phyloP scores from a whole-genome alignment of 225 moss, liverwort and hornwort genomes.

The Pseudisothecium myosuroides region DNA sequence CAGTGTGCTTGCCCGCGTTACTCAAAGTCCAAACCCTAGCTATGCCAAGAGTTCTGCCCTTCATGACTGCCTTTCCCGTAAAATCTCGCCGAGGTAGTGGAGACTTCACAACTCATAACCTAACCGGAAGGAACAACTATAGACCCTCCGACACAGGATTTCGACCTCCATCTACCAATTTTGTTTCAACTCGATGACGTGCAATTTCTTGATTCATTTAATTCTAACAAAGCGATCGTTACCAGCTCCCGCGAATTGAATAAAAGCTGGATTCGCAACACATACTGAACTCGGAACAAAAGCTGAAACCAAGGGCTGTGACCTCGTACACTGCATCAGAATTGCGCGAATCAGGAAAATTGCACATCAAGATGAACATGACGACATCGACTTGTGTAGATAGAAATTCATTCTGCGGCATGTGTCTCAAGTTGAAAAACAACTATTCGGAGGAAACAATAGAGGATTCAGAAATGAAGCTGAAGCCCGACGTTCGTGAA shows the following conservation, averaged over 20 bases:
- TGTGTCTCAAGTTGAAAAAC: neutral
- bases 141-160: neutral
- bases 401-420: neutral
- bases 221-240: neutral
- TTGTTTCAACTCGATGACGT: neutral
- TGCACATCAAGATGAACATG: neutral
- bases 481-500: neutral
- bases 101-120: neutral
- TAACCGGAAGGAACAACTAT: neutral
- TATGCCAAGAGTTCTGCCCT: slow-evolving; percentile 20
- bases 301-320: neutral
- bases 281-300: neutral
- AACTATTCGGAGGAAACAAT: neutral
- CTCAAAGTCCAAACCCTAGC: slow-evolving; percentile 78
- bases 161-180: neutral
- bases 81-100: neutral
- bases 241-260: neutral
- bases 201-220: neutral
- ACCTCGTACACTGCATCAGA: neutral
- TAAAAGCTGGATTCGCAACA: neutral
- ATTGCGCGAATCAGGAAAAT: neutral
- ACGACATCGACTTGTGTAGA: neutral
- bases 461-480: neutral
- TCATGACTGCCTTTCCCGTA: neutral
- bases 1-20: slow-evolving; percentile 27